Conservation (phyloP, 2,329 filamentous ascomycete species). For the Metarhizium brunneum region DNA sequence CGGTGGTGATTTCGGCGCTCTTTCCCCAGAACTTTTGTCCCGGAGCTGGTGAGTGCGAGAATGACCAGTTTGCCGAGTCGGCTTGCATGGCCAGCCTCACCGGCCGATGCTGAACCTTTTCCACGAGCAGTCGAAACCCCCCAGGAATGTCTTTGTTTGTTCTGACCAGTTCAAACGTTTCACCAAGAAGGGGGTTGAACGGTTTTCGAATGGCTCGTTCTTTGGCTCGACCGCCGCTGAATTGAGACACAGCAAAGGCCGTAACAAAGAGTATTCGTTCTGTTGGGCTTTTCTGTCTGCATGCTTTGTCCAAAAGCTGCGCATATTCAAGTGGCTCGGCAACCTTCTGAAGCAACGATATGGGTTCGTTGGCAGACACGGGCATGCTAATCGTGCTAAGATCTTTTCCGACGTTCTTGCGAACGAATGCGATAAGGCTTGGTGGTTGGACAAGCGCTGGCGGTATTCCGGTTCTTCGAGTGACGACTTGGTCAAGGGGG, state of each 20-base stretch:
- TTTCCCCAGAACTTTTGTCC: constrained; percentile 99
- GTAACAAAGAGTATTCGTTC: constrained; percentile 78
- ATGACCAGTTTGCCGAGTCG: constrained; percentile 75
- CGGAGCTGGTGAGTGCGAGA: constrained; percentile 78
- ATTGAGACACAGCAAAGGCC: constrained; percentile 82
- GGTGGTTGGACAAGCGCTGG: constrained; percentile 72
- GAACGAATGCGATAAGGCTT: constrained; percentile 84
- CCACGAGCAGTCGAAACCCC: constrained; percentile 84
- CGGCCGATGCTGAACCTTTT: constrained; percentile 90
- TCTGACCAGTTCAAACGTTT: constrained; percentile 88
- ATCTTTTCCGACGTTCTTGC: constrained; percentile 98
- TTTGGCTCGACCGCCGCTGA: constrained; percentile 73
- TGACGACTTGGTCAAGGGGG: constrained; percentile 56
- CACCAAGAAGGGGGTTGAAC: constrained; percentile 93
- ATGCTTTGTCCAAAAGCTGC: constrained; percentile 68
- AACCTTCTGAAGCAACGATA: constrained; percentile 77
- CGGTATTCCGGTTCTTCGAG: constrained; percentile 61
- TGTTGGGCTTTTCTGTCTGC: constrained; percentile 45
- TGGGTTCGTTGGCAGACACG: constrained; percentile 89
- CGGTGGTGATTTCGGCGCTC: constrained; percentile 86
- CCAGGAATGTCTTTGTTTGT: constrained; percentile 63
- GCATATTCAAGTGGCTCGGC: constrained; percentile 91
- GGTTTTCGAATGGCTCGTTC: constrained; percentile 92
- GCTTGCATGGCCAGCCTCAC: constrained; percentile 91
- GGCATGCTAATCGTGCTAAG: constrained; percentile 96